phyloP scores from a whole-genome alignment of 352 stramenopile species.

The Phytophthora quininea region DNA sequence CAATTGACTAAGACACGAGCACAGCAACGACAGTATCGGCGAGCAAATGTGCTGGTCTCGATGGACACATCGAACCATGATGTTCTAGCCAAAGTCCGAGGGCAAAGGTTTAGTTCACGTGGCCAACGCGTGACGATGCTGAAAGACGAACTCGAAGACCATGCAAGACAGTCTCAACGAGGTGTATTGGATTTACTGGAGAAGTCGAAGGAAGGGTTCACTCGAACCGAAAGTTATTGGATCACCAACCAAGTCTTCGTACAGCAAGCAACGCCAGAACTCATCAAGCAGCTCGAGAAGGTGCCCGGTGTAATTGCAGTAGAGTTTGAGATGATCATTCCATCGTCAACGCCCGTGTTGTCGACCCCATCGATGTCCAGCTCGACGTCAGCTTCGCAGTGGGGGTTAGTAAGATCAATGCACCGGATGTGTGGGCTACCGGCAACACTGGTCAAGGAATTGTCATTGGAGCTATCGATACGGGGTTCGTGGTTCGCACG shows the following conservation, averaged over 20 bases:
- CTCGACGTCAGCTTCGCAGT: conserved; percentile 41
- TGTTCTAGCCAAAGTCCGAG: conserved; percentile 37
- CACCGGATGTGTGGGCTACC: conserved; percentile 48
- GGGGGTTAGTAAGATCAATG: conserved; percentile 61
- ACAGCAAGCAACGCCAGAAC: conserved; percentile 41
- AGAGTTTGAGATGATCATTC: conserved; percentile 47
- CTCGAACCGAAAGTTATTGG: conserved; percentile 53
- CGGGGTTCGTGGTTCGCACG: conserved; percentile 57
- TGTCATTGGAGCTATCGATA: conserved; percentile 69
- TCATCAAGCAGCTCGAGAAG: conserved; percentile 55
- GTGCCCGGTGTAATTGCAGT: conserved; percentile 47
- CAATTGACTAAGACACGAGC: conserved; percentile 26
- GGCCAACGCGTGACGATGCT: conserved; percentile 34
- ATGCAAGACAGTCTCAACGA: conserved; percentile 44
- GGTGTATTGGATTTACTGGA: conserved; percentile 34
- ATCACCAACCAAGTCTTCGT: conserved; percentile 70
- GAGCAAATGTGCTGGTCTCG: conserved; percentile 57
- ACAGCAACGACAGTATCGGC: conserved; percentile 31
- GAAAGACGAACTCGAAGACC: conserved; percentile 40
- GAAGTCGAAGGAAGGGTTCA: conserved; percentile 28
- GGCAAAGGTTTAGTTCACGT: conserved; percentile 44
- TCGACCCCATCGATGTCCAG: conserved; percentile 39
- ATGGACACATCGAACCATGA: conserved; percentile 43
- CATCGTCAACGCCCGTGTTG: conserved; percentile 33
- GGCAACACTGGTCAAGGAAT: conserved; percentile 59